Evolutionary conservation across 805 yeast genomes (phyloP), one percentile per base, ranked within the genome.

Genomic region (Candida germanica): DNA sequence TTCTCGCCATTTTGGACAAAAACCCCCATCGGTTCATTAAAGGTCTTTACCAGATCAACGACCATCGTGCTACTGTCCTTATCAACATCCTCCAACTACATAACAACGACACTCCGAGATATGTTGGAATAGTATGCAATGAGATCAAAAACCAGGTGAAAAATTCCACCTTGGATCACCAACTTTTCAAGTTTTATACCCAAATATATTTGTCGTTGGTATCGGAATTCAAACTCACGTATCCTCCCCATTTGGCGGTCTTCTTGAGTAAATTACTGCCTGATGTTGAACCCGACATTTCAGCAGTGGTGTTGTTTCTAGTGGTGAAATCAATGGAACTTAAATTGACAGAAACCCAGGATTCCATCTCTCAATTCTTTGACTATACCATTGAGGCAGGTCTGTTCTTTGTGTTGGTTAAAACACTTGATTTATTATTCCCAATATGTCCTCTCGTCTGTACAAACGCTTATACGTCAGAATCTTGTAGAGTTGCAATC

Each of bases 371-470:
- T 4, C 51, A 48, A 9, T 59, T 46, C 36, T 44, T 61, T 18
- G 63, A 57, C 24, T 39, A 45, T 5, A 30, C 49, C 5, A 25
- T 47, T 5, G 54, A 50, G 40, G 14, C 47, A 20, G 15, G 17
- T 29, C 6, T 38, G 23, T 58, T 57, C 31, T 33, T 53, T 16
- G 54, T 52, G 31, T 49, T 52, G 12, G 40, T 51, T 9, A 50
- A 41, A 23, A 26, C 49, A 5, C 35, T 61, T 14, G 58, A 53
- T 13, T 7, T 33, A 2, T 42, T 61, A 7, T 61, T 58, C 36
- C 63, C 69, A 1, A 25, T 61, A 3, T 34, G 52, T 1, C 64
- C 69, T 1, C 47, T 46, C 8, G 26, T 53, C 0, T 39, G 53
- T 12, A 37, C 47, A 6, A 43, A 48, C 11, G 39, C 52, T 6